Evolutionary conservation across 169 alveolate genomes (phyloP).

Genomic region (Eimeria falciformis): DNA sequence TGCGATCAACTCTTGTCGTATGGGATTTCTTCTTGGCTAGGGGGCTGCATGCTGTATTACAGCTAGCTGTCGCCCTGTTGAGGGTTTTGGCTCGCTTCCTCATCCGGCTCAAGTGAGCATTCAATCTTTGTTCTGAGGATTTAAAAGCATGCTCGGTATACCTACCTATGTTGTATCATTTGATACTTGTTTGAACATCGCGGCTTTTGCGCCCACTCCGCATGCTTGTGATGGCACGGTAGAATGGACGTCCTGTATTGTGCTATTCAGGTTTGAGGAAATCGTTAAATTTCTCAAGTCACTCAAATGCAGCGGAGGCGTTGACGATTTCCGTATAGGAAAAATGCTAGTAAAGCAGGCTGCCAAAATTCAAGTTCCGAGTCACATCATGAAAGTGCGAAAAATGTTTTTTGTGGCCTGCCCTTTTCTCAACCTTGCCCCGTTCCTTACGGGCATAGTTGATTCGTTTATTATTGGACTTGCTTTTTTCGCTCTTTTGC

Average conservation of each 20-base stretch:
- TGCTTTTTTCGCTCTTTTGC: background rate
- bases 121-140: too few relatives aligned
- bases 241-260: background rate
- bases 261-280: conserved; percentile 60
- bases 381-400: background rate
- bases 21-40: conserved; percentile 61
- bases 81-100: conserved; percentile 52
- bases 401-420: background rate
- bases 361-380: conserved; percentile 19
- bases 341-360: conserved; percentile 71
- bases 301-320: conserved; percentile 70
- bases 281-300: conserved; percentile 60
- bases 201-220: background rate
- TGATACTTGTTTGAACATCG: too few relatives aligned
- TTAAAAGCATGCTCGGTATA: too few relatives aligned
- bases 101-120: conserved; percentile 17
- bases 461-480: background rate
- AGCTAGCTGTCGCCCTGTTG: conserved; percentile 59
- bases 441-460: background rate
- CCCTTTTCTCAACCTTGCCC: background rate
- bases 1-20: conserved; percentile 45
- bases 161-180: too few relatives aligned
- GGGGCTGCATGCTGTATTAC: conserved; percentile 28
- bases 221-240: too few relatives aligned
- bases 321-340: conserved; percentile 66